Evolutionary conservation across 176 grass and related monocot species (phyloP).

Genomic region (Leersia perrieri): DNA sequence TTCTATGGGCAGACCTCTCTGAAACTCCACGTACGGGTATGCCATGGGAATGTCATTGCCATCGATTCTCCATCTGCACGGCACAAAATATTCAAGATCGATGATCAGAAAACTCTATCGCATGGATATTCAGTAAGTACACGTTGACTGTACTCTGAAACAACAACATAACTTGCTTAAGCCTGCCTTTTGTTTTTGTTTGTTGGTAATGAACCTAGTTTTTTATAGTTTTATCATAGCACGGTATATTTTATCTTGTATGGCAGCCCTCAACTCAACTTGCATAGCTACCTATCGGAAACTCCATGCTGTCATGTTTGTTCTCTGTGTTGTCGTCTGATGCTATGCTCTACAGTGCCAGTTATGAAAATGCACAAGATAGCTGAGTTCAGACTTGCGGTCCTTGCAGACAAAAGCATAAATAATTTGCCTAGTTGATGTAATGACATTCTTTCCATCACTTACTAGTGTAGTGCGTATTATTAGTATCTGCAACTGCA

Average conservation of each 20-base stretch:
- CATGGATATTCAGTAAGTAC: background rate
- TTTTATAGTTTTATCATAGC: background rate
- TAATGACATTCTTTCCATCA: background rate
- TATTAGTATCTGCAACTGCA: background rate
- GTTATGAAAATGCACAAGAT: background rate
- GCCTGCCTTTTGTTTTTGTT: background rate
- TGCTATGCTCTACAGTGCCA: background rate
- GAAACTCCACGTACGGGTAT: slow-evolving; percentile 86
- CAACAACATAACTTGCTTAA: background rate
- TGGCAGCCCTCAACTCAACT: slow-evolving; percentile 22
- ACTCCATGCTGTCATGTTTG: slow-evolving; percentile 38
- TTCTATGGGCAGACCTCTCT: slow-evolving; percentile 66
- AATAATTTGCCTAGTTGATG: background rate
- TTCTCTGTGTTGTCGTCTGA: slow-evolving; percentile 14
- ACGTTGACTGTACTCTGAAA: background rate
- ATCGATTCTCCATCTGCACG: slow-evolving; percentile 66
- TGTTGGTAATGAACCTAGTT: background rate
- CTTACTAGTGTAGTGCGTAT: background rate
- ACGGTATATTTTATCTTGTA: background rate
- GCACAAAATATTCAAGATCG: background rate
- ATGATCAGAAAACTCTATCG: background rate
- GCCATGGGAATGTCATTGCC: slow-evolving; percentile 74
- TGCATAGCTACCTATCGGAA: slow-evolving; percentile 26
- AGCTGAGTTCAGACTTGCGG: slow-evolving; percentile 14
- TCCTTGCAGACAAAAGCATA: slow-evolving; percentile 22